Evolutionary conservation across 1,284 basidiomycete genomes (phyloP).

Genomic region (Papiliotrema laurentii): DNA sequence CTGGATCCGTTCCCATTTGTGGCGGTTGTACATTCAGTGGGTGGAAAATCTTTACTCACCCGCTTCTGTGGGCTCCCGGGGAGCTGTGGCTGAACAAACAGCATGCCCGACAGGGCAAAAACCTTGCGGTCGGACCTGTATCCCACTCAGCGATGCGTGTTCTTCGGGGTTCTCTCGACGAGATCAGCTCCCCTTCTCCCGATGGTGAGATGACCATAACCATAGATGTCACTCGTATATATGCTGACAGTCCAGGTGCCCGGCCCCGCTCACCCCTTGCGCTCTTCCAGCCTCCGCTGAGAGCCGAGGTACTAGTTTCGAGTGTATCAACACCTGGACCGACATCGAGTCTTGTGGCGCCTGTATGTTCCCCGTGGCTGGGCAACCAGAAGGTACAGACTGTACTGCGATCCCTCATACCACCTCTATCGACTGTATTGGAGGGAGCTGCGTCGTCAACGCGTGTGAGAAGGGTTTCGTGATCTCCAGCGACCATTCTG

Average conservation of each 20-base stretch:
- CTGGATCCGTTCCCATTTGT: neutral
- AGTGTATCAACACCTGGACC: slow-evolving; percentile 6
- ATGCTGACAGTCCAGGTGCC: neutral
- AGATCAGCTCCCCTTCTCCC: neutral
- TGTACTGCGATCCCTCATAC: slow-evolving; percentile 55
- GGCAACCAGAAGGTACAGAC: slow-evolving; percentile 44
- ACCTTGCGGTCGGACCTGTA: slow-evolving; percentile 7
- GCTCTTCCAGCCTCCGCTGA: slow-evolving; percentile 4
- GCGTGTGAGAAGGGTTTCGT: slow-evolving; percentile 52
- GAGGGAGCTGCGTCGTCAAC: slow-evolving; percentile 52
- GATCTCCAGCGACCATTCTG: slow-evolving; percentile 13
- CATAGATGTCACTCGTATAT: neutral
- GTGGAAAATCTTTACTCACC: no score
- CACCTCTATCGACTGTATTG: slow-evolving; percentile 53
- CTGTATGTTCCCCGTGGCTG: slow-evolving; percentile 8
- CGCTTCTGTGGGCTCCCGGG: no score
- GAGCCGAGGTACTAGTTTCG: slow-evolving; percentile 2
- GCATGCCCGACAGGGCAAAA: slow-evolving; percentile 3
- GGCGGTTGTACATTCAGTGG: slow-evolving; percentile 7
- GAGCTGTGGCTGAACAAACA: no score
- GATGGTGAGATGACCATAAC: neutral
- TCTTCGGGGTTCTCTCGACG: neutral
- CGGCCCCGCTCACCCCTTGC: slow-evolving; percentile 4
- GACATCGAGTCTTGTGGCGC: slow-evolving; percentile 9
- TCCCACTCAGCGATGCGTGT: slow-evolving; percentile 3